Base-by-base conservation (phyloP, 108 stramenopile species). In the Thalassiosira profunda region DNA sequence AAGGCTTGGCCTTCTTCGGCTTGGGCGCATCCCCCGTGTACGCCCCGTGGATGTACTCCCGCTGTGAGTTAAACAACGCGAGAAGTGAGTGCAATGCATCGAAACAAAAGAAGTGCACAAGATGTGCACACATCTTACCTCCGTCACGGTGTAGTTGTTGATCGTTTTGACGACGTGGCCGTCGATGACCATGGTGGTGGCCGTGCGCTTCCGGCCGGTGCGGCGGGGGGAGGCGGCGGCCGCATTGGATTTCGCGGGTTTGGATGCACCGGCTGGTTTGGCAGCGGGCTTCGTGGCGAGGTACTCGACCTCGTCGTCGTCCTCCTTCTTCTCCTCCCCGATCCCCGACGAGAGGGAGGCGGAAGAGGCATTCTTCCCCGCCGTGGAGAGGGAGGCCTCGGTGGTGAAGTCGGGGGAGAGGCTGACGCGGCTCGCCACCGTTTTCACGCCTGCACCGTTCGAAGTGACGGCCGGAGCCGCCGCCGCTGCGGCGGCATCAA, bases 121-220 rank as follows among this genome's bases (percentile, higher is more conserved):
- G n/a, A n/a, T n/a, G n/a, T n/a, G n/a, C n/a, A n/a, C n/a, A n/a
- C n/a, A n/a, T n/a, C n/a, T 42, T 8, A 54, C 42, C 20, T 82
- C 85, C 10, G 58, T 72, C 29, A 86, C 70, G n/a, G 65, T 47
- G 52, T 86, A 86, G 47, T 86, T 86, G 58, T 86, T 84, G 12
- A 52, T 15, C 23, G 43, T 63, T 59, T 79, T 67, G 58, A 87
- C 72, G 60, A 76, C 54, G 58, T 87, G 80, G 15, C 86, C 86
- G 44, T 82, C 67, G 24, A 87, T 61, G 9, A 67, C 26, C 34
- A 84, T 84, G 17, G 72, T 74, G 10, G 86, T 87, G 54, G 68
- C 70, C 11, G 40, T 72, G n/a, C 83, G 63, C 36, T 70, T 48
- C 0, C 86, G 80, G 14, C 63, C 58, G 5, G 83, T 72, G 29